Conservation (phyloP, 2,329 filamentous ascomycete genomes). For the Ascochyta clinopodiicola region DNA sequence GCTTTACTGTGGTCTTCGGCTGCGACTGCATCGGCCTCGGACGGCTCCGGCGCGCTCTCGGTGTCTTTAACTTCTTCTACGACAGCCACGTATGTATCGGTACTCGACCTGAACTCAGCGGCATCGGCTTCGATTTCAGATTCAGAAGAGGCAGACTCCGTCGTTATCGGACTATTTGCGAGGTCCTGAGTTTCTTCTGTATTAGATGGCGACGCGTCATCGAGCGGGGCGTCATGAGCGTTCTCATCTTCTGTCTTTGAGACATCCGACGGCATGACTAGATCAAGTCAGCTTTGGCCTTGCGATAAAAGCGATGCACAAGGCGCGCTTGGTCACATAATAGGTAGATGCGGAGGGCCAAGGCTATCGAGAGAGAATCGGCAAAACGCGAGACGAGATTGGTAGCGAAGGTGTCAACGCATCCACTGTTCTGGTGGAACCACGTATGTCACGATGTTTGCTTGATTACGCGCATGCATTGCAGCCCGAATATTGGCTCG, state of each 20-base stretch:
- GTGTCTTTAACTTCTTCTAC: slow-evolving; percentile 11
- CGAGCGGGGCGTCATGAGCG: background rate
- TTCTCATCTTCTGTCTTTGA: background rate
- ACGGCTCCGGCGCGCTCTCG: background rate
- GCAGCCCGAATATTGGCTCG: slow-evolving; percentile 31
- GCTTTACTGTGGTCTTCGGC: background rate
- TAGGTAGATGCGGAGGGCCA: background rate
- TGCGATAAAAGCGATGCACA: slow-evolving; percentile 5
- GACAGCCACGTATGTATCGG: slow-evolving; percentile 3
- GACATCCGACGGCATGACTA: slow-evolving; percentile 1
- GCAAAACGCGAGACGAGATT: background rate
- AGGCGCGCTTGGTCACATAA: slow-evolving; percentile 6
- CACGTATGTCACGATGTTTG: slow-evolving; percentile 27
- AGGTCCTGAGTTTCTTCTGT: background rate
- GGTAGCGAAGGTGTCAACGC: slow-evolving; percentile 4
- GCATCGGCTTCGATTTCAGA: background rate
- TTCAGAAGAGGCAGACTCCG: background rate
- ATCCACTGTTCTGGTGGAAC: slow-evolving; percentile 20
- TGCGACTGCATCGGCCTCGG: background rate
- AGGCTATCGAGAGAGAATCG: background rate
- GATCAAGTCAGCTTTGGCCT: slow-evolving; percentile 9
- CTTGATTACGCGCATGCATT: slow-evolving; percentile 32
- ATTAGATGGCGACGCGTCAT: background rate
- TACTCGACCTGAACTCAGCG: too few species aligned
- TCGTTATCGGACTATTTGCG: background rate